Evolutionary conservation across 306 rosid species (phyloP).

Genomic region (Castanea sativa): DNA sequence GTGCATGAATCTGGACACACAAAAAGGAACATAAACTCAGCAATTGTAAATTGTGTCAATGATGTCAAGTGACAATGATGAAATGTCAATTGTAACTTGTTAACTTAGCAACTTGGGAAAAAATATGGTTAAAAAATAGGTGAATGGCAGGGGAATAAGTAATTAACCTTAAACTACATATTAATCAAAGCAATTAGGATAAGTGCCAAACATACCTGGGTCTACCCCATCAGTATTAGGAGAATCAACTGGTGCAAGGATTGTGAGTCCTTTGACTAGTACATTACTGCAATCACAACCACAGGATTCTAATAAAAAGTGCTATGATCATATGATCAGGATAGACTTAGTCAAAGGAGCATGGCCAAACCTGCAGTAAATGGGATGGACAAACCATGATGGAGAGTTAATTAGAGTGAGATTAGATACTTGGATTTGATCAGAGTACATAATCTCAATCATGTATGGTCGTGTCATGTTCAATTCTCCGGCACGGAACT

Average conservation of each 20-base stretch:
- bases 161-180: too few relatives aligned
- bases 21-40: not conserved
- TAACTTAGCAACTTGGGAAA: too few relatives aligned
- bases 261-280: not conserved
- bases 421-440: constrained; percentile 59
- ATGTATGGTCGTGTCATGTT: constrained; percentile 54
- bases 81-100: too few relatives aligned
- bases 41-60: not conserved
- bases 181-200: not conserved
- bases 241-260: not conserved
- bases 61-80: too few relatives aligned
- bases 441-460: constrained; percentile 62
- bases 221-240: constrained; percentile 5
- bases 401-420: constrained; percentile 73
- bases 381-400: constrained; percentile 73
- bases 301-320: not conserved
- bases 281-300: constrained; percentile 36
- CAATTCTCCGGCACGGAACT: constrained; percentile 27
- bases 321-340: not conserved
- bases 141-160: too few relatives aligned
- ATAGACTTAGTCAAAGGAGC: not conserved
- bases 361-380: constrained; percentile 53
- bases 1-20: constrained; percentile 55
- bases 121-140: too few relatives aligned
- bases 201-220: not conserved